A percentile compares a stretch with the other conserved stretches of the same genome.
These are phyloP conservation scores for Pythium monospermum DNA, from an alignment of 352 stramenopile genomes.

Conservation along the genomic window DNA sequence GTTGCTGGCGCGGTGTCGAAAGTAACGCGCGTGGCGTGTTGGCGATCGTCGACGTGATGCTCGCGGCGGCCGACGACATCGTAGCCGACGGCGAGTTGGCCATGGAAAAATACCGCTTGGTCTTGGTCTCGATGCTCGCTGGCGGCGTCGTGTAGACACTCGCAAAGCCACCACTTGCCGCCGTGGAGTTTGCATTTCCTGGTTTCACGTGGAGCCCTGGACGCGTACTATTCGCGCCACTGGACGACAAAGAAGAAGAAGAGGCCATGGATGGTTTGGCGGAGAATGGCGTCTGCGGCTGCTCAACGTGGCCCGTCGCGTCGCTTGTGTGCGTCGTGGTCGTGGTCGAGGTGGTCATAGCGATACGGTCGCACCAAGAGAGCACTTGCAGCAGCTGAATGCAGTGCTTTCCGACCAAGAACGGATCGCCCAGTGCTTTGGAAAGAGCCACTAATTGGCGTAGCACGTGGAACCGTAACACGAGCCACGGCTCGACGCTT, in stretches of 20 bases:
- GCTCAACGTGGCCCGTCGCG: constrained; percentile 8
- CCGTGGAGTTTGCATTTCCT: no score
- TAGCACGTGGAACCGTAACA: constrained; percentile 71
- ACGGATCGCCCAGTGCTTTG: constrained; percentile 45
- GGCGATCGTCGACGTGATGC: constrained; percentile 63
- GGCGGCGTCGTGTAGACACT: constrained; percentile 60
- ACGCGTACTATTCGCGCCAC: constrained; percentile 1
- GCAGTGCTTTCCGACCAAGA: constrained; percentile 49
- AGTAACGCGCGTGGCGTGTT: constrained; percentile 62
- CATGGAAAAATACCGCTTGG: constrained; percentile 61
- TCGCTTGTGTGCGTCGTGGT: background rate
- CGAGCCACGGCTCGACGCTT: constrained; percentile 48
- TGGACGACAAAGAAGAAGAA: no score
- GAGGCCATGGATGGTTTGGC: no score
- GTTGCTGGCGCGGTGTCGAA: constrained; percentile 62
- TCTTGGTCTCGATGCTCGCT: constrained; percentile 57
- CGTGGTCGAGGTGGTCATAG: background rate
- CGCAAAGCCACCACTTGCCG: constrained; percentile 23
- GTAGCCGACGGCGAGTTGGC: constrained; percentile 49
- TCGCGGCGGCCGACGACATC: constrained; percentile 71
- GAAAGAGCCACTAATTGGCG: constrained; percentile 65
- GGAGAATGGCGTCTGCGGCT: constrained; percentile 15
- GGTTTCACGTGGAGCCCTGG: constrained; percentile 5
- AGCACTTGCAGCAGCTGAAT: constrained; percentile 66
- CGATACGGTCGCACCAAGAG: constrained; percentile 49